These are phyloP conservation scores for Cercospora berteroae DNA, from an alignment of 2,329 filamentous ascomycete species.

Conservation along the genomic window DNA sequence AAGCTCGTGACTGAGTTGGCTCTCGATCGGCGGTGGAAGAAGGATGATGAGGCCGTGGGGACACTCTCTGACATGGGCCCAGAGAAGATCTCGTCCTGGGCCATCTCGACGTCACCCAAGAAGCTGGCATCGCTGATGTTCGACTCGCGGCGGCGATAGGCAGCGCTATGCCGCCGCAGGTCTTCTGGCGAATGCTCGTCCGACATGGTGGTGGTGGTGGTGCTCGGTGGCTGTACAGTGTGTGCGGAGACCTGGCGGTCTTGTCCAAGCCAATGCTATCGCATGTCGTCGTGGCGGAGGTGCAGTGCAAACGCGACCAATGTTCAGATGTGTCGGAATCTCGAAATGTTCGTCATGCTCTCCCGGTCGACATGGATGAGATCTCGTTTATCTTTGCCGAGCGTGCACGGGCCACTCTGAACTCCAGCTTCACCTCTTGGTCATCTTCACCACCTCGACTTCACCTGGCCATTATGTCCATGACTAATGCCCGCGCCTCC, in stretches of 20 bases:
- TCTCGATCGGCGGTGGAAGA: constrained; percentile 76
- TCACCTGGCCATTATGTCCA: not conserved
- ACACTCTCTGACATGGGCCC: constrained; percentile 93
- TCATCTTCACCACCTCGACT: not conserved
- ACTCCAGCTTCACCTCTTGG: not conserved
- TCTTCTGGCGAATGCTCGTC: constrained; percentile 24
- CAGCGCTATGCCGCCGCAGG: constrained; percentile 27
- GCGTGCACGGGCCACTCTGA: not conserved
- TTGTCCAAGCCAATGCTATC: constrained; percentile 2
- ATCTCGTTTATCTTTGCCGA: not conserved
- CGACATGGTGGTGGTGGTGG: constrained; percentile 15
- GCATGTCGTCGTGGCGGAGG: not conserved
- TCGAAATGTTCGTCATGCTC: constrained; percentile 4
- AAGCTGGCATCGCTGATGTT: constrained; percentile 67
- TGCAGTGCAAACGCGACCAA: not conserved
- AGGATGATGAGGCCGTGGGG: constrained; percentile 90
- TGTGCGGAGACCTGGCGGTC: not conserved
- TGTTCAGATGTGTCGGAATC: not conserved
- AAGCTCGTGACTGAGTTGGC: constrained; percentile 87
- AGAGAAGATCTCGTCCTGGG: constrained; percentile 89
- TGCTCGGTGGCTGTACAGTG: not conserved
- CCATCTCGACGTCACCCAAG: constrained; percentile 97
- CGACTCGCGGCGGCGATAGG: constrained; percentile 61
- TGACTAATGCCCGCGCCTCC: not conserved
- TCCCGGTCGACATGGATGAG: not conserved